These are phyloP conservation scores for Cryphonectria nitschkei DNA, from an alignment of 2,329 filamentous ascomycete species.

Conservation along the genomic window DNA sequence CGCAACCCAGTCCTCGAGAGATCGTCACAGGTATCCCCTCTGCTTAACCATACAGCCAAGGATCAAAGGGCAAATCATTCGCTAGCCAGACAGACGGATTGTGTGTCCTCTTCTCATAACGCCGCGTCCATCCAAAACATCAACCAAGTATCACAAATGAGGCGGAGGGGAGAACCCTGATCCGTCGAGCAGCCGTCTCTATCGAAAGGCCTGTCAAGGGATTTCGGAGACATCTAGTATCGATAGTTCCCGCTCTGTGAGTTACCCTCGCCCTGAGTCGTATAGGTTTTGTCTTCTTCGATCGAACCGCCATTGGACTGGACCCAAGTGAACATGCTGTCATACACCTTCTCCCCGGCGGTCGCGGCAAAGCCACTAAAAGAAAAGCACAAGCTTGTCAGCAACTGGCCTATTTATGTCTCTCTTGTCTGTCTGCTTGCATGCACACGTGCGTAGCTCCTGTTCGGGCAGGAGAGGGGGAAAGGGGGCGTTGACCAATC, in stretches of 20 bases:
- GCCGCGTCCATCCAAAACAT: conserved; percentile 1
- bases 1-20: neutral
- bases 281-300: conserved; percentile 72
- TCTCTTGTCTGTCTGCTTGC: neutral
- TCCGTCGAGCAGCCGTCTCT: conserved; percentile 8
- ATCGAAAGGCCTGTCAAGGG: neutral
- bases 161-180: neutral
- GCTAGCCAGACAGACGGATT: neutral
- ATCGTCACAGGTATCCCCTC: neutral
- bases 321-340: conserved; percentile 67
- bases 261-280: neutral
- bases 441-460: neutral
- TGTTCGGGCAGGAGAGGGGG: neutral
- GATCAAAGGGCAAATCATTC: neutral
- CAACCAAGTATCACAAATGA: neutral
- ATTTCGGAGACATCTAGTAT: conserved; percentile 24
- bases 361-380: conserved; percentile 77
- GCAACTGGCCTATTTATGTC: neutral
- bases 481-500: neutral
- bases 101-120: conserved; percentile 7
- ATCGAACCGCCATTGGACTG: conserved; percentile 65
- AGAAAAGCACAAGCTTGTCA: conserved; percentile 2
- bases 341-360: conserved; percentile 69
- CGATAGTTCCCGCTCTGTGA: conserved; percentile 49
- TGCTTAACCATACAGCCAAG: neutral